Percentiles rank a stretch among this genome's conserved stretches.
These are phyloP conservation scores for Nepenthes mirabilis DNA, from an alignment of 148 eudicot genomes.

Conservation along the genomic window DNA sequence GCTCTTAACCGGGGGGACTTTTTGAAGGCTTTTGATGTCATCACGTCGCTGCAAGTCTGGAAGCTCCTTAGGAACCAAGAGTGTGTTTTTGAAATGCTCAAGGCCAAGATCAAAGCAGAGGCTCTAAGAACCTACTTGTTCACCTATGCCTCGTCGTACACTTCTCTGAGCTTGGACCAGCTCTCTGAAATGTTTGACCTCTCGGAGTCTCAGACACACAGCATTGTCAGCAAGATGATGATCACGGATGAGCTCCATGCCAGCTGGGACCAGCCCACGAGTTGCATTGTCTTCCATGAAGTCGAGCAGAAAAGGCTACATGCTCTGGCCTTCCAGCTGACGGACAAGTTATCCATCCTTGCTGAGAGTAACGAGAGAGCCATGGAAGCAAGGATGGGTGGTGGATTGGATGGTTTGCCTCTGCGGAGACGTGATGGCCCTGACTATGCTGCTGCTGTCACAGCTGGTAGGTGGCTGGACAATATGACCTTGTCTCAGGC, in stretches of 20 bases:
- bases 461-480: constrained; percentile 58
- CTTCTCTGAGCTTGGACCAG: constrained; percentile 56
- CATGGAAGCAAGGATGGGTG: constrained; percentile 52
- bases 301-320: constrained; percentile 67
- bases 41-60: constrained; percentile 30
- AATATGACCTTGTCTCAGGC: constrained; percentile 33
- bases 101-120: constrained; percentile 61
- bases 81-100: constrained; percentile 61
- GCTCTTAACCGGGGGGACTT: constrained; percentile 70
- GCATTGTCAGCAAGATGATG: constrained; percentile 87
- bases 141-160: constrained; percentile 42
- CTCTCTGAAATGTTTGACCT: constrained; percentile 75
- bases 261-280: constrained; percentile 70
- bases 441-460: constrained; percentile 14
- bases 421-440: constrained; percentile 55
- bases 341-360: constrained; percentile 55
- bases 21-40: constrained; percentile 49
- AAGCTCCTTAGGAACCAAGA: constrained; percentile 51
- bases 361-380: constrained; percentile 85
- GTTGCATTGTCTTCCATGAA: constrained; percentile 57
- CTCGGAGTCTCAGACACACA: constrained; percentile 43
- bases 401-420: constrained; percentile 40
- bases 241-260: constrained; percentile 70
- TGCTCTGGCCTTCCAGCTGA: constrained; percentile 63
- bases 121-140: constrained; percentile 58